Evolutionary conservation across 768 basidiomycete genomes (phyloP), one percentile per base, ranked within the genome.

Genomic region (Galerina marginata): DNA sequence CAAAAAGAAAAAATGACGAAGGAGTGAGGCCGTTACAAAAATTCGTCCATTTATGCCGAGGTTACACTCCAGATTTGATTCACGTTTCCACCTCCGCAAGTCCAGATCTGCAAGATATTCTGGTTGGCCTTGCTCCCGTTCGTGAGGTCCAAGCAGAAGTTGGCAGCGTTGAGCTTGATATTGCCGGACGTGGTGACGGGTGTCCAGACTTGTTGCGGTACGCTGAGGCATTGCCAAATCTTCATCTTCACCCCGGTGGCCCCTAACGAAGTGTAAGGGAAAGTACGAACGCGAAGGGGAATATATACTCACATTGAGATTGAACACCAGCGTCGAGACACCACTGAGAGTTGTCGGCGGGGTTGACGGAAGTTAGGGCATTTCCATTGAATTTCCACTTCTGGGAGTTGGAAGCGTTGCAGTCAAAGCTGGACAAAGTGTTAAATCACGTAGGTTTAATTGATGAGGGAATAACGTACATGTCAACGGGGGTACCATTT

Each of bases 251-350:
- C 16, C 9, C 61, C 61, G 33, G 58, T 47, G 23, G 46, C 36
- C 56, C 56, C 56, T 57, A 20, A 39, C 3, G 36, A 38, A 33
- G 29, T 15, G 54, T 46, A 7, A 56, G 37, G 9, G 10, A 25
- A 1, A 26, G 14, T 46, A 47, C 4, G 3, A 16, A 47, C 9
- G 10, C n/a, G 6, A 47, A 7, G 33, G 46, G 10, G 25, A 3
- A 37, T 2, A 6, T 15, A 37, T 12, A 39, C 54, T 15, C 46
- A 56, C 54, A 56, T 12, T 29, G 23, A 9, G 54, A 56, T 49
- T 57, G 56, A 11, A 42, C 46, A 36, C 61, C 61, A 14, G 61
- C 56, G 36, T 62, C 61, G 14, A 62, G 56, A 29, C 61, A 62
- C 56, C 56, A 62, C 44, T 40, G 45, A 29, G 52, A 53, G 10